Base-by-base conservation (phyloP, 345 rosid genomes). In the Pugionium cornutum region DNA sequence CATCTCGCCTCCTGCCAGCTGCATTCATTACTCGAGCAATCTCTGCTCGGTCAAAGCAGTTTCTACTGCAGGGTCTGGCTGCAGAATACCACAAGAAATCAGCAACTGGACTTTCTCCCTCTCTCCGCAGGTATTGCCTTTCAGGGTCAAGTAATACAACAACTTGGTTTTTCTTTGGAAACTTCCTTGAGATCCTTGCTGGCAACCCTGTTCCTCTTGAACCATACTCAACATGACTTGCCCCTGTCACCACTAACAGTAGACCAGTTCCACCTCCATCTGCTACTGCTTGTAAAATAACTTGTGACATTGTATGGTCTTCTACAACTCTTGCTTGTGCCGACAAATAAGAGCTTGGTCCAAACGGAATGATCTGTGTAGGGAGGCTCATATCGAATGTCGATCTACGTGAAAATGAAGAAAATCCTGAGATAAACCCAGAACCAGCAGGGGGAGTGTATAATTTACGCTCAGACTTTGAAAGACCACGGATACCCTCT, bases 1-100 rank as follows among this genome's bases (percentile, higher is more conserved):
- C 94, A 74, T 89, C 96, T 71, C 91, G 83, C 69, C 74, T 85
- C 76, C 94, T 86, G 35, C 98, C 97, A 49, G 94, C 98, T 7
- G 97, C 98, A 86, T 86, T 92, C 98, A 92, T 92, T 27, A 89
- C 97, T 67, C 97, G 79, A 77, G 97, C 96, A 56, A 92, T 92
- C 78, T 92, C 98, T 77, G 96, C 98, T 66, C 97, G 86, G 78
- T 92, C 98, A 77, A 84, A 89, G 72, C 98, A 92, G 62, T 92
- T 92, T 68, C 98, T 83, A 72, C 77, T 87, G 80, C 98, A 92
- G 6, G 98, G 91, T 73, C 98, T 88, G 58, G 98, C 89, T 9
- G 89, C 96, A 64, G 98, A 89, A 80, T 89, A 89, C 98, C 96
- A 87, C 73, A 92, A 79, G 70, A 92, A 89, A 76, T 92, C 96